These are phyloP conservation scores for Platanthera zijinensis DNA, from an alignment of 106 monocot species.

Conservation along the genomic window DNA sequence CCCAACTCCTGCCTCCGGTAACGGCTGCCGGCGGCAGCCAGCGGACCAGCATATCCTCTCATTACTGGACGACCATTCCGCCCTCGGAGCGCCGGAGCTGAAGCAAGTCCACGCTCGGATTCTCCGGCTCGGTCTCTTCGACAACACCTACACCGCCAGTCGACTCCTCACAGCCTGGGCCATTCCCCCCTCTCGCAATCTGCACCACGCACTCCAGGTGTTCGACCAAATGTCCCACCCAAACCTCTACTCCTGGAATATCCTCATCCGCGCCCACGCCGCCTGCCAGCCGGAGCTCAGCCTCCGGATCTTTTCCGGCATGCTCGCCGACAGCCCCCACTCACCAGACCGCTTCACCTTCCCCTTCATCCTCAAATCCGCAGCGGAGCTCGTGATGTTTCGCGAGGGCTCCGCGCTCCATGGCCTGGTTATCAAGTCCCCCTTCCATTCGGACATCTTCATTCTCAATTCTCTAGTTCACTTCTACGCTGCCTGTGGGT, in stretches of 20 bases:
- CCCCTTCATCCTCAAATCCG: conserved; percentile 51
- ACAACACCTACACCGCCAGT: conserved; percentile 22
- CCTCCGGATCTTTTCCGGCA: conserved; percentile 24
- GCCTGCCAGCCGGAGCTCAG: conserved; percentile 1
- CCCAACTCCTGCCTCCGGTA: background rate
- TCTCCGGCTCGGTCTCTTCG: conserved; percentile 44
- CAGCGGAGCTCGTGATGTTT: conserved; percentile 12
- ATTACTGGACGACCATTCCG: conserved; percentile 14
- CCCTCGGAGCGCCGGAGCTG: conserved; percentile 9
- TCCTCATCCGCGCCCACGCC: conserved; percentile 43
- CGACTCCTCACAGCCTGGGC: conserved; percentile 28
- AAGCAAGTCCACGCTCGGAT: conserved; percentile 41
- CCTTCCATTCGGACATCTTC: conserved; percentile 32
- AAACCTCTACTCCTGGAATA: conserved; percentile 42
- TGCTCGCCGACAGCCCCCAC: conserved; percentile 13
- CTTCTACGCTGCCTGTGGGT: conserved; percentile 32
- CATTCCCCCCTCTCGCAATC: conserved; percentile 16
- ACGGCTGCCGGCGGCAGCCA: background rate
- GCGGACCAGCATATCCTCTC: conserved; percentile 7
- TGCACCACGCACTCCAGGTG: conserved; percentile 30
- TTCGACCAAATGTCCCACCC: conserved; percentile 40
- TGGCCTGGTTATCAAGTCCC: conserved; percentile 35
- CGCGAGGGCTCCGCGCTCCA: conserved; percentile 31
- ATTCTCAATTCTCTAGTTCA: conserved; percentile 44
- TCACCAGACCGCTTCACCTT: conserved; percentile 48